These are phyloP conservation scores for Cyberlindnera meyerae DNA, from an alignment of 805 yeast genomes.

Conservation along the genomic window DNA sequence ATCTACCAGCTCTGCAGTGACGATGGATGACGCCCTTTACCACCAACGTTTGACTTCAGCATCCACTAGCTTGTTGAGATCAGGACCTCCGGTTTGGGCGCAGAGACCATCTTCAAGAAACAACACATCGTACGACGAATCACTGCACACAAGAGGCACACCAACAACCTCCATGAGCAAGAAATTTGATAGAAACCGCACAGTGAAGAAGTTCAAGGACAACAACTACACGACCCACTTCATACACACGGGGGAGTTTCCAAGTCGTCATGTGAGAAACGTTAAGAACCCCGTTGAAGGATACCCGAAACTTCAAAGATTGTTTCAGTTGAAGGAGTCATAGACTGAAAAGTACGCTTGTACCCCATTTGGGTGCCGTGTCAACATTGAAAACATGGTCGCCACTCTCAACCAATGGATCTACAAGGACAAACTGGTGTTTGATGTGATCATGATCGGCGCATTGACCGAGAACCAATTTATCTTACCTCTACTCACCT, in stretches of 20 bases:
- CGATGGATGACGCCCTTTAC: slow-evolving; percentile 3
- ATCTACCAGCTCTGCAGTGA: slow-evolving; percentile 10
- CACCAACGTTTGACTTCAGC: neutral
- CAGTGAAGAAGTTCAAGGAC: slow-evolving; percentile 33
- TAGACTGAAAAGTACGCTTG: slow-evolving; percentile 52
- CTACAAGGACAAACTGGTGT: slow-evolving; percentile 49
- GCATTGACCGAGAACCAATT: slow-evolving; percentile 75
- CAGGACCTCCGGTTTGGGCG: slow-evolving; percentile 7
- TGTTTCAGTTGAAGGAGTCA: slow-evolving; percentile 58
- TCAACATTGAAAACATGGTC: slow-evolving; percentile 47
- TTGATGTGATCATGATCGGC: slow-evolving; percentile 91
- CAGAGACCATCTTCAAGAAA: neutral
- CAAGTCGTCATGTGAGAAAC: slow-evolving; percentile 64
- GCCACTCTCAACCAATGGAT: slow-evolving; percentile 61
- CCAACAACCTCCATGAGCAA: no score
- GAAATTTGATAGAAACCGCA: neutral
- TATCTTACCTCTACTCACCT: slow-evolving; percentile 53
- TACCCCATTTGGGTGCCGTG: slow-evolving; percentile 62
- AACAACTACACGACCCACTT: slow-evolving; percentile 74
- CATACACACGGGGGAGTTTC: slow-evolving; percentile 56
- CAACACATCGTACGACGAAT: no score
- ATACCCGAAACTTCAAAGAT: slow-evolving; percentile 73
- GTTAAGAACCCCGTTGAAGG: slow-evolving; percentile 67
- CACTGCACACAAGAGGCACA: no score
- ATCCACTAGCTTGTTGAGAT: slow-evolving; percentile 2